A percentile compares a stretch with the other conserved stretches of the same genome.
Evolutionary conservation across 805 yeast species (phyloP).

Genomic region (Babjeviella inositovora): DNA sequence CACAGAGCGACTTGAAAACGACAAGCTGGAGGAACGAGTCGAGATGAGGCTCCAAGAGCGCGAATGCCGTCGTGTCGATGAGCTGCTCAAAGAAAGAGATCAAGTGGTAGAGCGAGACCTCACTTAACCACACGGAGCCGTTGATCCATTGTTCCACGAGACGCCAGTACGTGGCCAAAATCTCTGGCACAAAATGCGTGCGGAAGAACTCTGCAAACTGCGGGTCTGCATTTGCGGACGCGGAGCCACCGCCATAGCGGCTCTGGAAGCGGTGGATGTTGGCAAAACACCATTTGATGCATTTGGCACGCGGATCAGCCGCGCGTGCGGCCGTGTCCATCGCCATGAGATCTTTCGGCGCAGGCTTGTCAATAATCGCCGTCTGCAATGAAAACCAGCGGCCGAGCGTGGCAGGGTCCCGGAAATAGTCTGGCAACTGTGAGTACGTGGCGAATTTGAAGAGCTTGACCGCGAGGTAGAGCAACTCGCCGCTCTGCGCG

Average conservation of each 20-base stretch:
- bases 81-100: conserved; percentile 24
- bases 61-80: conserved; percentile 19
- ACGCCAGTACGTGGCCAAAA: conserved; percentile 21
- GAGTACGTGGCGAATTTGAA: conserved; percentile 64
- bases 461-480: conserved; percentile 56
- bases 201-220: conserved; percentile 15
- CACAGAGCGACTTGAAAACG: conserved; percentile 21
- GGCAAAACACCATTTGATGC: conserved; percentile 27
- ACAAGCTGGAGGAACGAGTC: conserved; percentile 22
- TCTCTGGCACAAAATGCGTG: conserved; percentile 21
- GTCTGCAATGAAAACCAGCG: conserved; percentile 73
- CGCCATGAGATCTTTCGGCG: conserved; percentile 35
- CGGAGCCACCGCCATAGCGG: conserved; percentile 25
- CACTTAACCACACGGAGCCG: conserved; percentile 19
- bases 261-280: conserved; percentile 20
- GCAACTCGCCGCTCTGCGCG: conserved; percentile 70
- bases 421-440: conserved; percentile 58
- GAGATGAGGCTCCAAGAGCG: conserved; percentile 16
- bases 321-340: conserved; percentile 36
- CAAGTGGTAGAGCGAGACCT: conserved; percentile 20
- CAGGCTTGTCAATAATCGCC: conserved; percentile 37
- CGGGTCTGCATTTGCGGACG: conserved; percentile 12
- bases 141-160: conserved; percentile 23
- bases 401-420: conserved; percentile 26
- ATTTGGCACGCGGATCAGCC: conserved; percentile 20